Conservation (phyloP, 176 grass and related monocot species). For the Zoysia japonica region DNA sequence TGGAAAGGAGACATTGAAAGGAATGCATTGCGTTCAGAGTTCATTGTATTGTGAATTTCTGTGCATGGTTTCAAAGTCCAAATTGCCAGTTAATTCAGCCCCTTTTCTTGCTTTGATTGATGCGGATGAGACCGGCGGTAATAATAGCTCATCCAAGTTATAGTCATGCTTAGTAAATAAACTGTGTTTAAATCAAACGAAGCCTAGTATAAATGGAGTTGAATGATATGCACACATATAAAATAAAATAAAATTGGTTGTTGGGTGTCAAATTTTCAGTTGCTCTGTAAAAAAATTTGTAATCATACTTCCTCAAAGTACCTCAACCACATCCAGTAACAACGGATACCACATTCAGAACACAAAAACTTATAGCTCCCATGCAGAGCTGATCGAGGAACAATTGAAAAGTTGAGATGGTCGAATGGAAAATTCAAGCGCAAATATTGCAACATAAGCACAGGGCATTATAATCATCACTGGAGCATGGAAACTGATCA, state of each 20-base stretch:
- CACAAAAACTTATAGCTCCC: not conserved
- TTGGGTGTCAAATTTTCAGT: not conserved
- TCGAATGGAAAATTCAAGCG: conserved; percentile 1
- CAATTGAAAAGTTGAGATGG: not conserved
- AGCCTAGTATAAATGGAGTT: not conserved
- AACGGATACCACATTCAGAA: not conserved
- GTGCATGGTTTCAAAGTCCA: not conserved
- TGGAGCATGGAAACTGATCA: not conserved
- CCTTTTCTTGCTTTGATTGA: not conserved
- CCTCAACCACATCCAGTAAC: not conserved
- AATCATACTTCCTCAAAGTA: too few relatives aligned
- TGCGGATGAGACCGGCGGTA: too few relatives aligned
- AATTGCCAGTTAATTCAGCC: not conserved
- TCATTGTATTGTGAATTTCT: not conserved
- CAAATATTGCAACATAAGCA: not conserved
- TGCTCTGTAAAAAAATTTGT: not conserved
- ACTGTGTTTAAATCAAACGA: not conserved
- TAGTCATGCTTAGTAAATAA: not conserved
- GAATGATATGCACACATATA: not conserved
- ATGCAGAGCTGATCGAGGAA: not conserved
- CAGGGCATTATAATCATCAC: not conserved
- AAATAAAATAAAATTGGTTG: not conserved
- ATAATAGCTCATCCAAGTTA: not conserved
- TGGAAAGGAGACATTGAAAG: not conserved
- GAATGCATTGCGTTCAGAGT: not conserved